Evolutionary conservation across 1,139 yeast species (phyloP), one percentile per base, ranked within the genome.

Genomic region (Yamadazyma buinensis): DNA sequence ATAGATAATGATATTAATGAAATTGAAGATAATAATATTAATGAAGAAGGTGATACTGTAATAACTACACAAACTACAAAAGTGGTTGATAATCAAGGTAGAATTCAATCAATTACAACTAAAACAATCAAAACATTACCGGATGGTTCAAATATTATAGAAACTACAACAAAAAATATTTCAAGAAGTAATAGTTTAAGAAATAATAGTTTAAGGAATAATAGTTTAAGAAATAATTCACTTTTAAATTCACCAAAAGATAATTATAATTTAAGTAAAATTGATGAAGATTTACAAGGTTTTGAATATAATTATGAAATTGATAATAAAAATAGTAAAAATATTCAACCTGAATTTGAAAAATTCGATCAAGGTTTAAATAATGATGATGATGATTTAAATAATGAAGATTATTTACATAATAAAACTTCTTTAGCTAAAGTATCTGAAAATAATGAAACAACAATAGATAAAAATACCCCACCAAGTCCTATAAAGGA

Each of bases 61-160:
- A 47, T 66, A 15, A 64, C 71, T 11, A 67, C 74, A 13, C 67
- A 65, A 37, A 69, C 75, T 5, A 67, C 74, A 12, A 64, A 62
- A 39, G 63, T 68, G 13, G 59, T 67, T n/a, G 75, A 69, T 38
- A 43, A 67, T 5, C 59, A 46, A 28, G 75, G 75, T 7, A 51
- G 74, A 41, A 62, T 69, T 2, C 62, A 53, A 37, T 65, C 72
- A 5, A 59, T 69, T 27, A 69, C 74, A 18, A 67, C 72, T 6
- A 64, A 67, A 42, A 67, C 71, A 9, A 57, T 63, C 26, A 59
- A 60, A 40, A 59, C 64, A 1, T 46, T 67, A 31, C 66, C 73
- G 3, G 75, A 69, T 45, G 75, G 75, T 2, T 64, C 73, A 26
- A 67, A 64, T 36, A 56, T 67, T 23, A 64, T 66, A 34, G 74